Base-by-base conservation (phyloP, 345 rosid species). In the Eucalyptus polybractea region DNA sequence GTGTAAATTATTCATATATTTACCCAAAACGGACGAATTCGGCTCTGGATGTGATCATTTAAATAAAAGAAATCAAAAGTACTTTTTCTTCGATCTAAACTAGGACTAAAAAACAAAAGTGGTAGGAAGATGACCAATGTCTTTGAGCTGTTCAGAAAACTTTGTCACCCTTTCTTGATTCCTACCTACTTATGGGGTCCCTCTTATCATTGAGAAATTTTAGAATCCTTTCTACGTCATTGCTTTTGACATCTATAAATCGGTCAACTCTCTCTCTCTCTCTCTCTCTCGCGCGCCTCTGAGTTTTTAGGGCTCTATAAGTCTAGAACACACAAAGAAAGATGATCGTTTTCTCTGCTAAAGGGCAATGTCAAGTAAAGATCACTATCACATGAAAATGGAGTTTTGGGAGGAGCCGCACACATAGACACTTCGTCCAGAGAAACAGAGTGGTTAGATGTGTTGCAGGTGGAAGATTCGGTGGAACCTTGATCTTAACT, bases 171-270 rank as follows among this genome's bases (percentile, higher is more conserved):
- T 88, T 50, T 87, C 54, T 56, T 88, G 90, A 89, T 93, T 91
- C 92, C 88, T 88, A 93, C 90, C 94, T 33, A 91, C 90, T 87
- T 56, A 42, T 83, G 60, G 93, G 94, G 92, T 60, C 93, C 93
- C 87, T 62, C 93, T 88, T 91, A 93, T 93, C 91, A 93, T 93
- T 93, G 93, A 89, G 91, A 92, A 93, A 76, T 76, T 76, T 76
- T 8, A 40, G 85, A 76, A 76, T 76, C 91, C 93, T 88, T 90
- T 93, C 60, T 87, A 90, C 93, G 93, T 91, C 95, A 91, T 89
- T 92, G 87, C 89, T 90, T 90, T 85, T 87, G 90, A 91, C 94
- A 88, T 89, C 37, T 8, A 86, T 56, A 29, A 58, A 56, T 69
- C 81, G 87, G 94, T 93, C 96, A 92, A 91, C 94, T 87, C 92